Evolutionary conservation across 23 red algal genomes (phyloP).

Genomic region (Gracilariopsis chorda): DNA sequence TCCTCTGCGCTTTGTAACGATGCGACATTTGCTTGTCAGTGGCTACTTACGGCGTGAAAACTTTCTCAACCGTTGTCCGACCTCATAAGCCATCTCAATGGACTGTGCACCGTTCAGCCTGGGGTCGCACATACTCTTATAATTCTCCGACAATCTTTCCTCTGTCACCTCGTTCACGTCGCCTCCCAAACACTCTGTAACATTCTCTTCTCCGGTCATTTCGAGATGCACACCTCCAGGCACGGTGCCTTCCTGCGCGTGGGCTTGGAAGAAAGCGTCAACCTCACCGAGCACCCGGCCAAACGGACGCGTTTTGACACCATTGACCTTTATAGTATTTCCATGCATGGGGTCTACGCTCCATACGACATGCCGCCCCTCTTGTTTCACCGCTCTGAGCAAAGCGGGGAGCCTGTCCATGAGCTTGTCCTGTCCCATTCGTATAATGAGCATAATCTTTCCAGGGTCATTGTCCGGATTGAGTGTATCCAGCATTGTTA

Average conservation of each 20-base stretch:
- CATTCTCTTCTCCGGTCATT: conserved; percentile 81
- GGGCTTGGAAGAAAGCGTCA: conserved; percentile 80
- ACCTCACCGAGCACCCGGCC: conserved; percentile 76
- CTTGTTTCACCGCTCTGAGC: conserved; percentile 62
- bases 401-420: conserved; percentile 73
- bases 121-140: conserved; percentile 85
- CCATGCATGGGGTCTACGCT: conserved; percentile 90
- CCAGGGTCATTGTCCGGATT: conserved; percentile 85
- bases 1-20: too few species aligned
- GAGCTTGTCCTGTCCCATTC: conserved; percentile 76
- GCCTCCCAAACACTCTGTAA: conserved; percentile 93
- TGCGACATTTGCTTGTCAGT: too few species aligned
- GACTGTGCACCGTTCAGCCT: conserved; percentile 78
- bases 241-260: conserved; percentile 66
- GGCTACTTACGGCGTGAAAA: not conserved
- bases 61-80: not conserved
- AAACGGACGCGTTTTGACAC: conserved; percentile 76
- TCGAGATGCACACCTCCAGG: conserved; percentile 93
- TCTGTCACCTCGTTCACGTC: conserved; percentile 39
- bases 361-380: conserved; percentile 87
- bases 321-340: conserved; percentile 78
- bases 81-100: conserved; percentile 24
- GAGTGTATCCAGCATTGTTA: conserved; percentile 66
- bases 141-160: conserved; percentile 51
- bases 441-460: conserved; percentile 75